A percentile compares a stretch with the other conserved stretches of the same genome.
Evolutionary conservation across 441 rosid genomes (phyloP).

Genomic region (Gossypium gossypioides): DNA sequence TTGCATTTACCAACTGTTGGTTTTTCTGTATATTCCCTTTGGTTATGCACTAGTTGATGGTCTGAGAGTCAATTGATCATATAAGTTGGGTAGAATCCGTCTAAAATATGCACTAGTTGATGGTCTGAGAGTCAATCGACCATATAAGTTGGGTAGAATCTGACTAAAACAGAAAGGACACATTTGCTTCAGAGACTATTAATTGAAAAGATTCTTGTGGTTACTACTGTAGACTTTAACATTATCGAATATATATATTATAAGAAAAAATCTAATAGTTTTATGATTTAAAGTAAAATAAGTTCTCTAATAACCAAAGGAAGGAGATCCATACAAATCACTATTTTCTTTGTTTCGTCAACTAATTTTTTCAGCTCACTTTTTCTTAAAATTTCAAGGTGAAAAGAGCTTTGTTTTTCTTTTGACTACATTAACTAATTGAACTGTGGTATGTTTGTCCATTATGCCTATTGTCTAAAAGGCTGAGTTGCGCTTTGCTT

Average conservation of each 20-base stretch:
- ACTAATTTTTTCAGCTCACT: background rate
- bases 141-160: background rate
- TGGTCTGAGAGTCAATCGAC: too few relatives aligned
- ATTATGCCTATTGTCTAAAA: background rate
- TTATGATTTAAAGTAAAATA: background rate
- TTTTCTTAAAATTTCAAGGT: background rate
- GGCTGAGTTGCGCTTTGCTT: background rate
- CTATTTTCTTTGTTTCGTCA: background rate
- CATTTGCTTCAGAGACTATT: background rate
- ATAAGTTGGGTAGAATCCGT: background rate
- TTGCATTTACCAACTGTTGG: background rate
- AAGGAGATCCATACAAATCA: background rate
- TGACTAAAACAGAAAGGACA: background rate
- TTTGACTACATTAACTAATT: conserved; percentile 2
- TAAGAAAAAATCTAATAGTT: background rate
- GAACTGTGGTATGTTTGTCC: background rate
- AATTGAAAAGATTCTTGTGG: background rate
- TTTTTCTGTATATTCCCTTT: background rate
- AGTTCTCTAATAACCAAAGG: background rate
- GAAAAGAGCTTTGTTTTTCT: background rate
- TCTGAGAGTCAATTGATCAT: background rate
- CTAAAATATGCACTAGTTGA: background rate
- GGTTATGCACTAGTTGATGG: conserved; percentile 3
- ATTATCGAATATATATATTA: background rate
- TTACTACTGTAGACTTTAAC: background rate